Evolutionary conservation across 2,329 filamentous ascomycete genomes (phyloP), one percentile per base, ranked within the genome.

Genomic region (Epicoccum sorghinum): DNA sequence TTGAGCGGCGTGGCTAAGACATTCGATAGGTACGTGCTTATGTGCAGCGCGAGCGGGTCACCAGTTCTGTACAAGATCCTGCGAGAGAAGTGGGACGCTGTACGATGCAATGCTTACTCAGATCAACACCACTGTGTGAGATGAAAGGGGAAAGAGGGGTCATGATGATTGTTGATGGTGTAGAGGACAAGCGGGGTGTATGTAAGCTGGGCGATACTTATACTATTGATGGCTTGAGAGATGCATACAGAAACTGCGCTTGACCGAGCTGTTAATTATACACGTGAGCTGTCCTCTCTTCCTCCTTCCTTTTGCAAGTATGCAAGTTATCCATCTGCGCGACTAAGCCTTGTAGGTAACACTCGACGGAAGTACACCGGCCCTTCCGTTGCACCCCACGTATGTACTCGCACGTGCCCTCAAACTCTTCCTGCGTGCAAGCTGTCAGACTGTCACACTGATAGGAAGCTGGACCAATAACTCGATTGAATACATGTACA

Each of bases 21-120:
- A 37, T 50, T 55, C 52, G 30, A 55, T 50, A 55, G 52, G 52
- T 55, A 50, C 52, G 46, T 55, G 52, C 52, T 50, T 46, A 49
- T 10, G 43, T 46, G 43, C 33, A 37, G 43, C 43, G 22, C 12
- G 43, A 37, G 32, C 30, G 23, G 43, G 32, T 42, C 30, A 50
- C 52, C 52, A 46, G 41, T 55, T 55, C 36, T 50, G 52, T 55
- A 32, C 24, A 22, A 46, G 29, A 9, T 18, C 29, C 23, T 3
- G 24, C n/a, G 22, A 4, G 39, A 32, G 14, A 30, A 18, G 32
- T 43, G 41, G 3, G 29, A 33, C 27, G 7, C n/a, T 50, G 52
- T 29, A 41, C 41, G 32, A 55, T 40, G 52, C 42, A 35, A 9
- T 29, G 47, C 41, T 55, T 35, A 55, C 41, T 55, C 25, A 48